These are phyloP conservation scores for Leishmania arabica DNA, from an alignment of 208 protist species.

Conservation along the genomic window DNA sequence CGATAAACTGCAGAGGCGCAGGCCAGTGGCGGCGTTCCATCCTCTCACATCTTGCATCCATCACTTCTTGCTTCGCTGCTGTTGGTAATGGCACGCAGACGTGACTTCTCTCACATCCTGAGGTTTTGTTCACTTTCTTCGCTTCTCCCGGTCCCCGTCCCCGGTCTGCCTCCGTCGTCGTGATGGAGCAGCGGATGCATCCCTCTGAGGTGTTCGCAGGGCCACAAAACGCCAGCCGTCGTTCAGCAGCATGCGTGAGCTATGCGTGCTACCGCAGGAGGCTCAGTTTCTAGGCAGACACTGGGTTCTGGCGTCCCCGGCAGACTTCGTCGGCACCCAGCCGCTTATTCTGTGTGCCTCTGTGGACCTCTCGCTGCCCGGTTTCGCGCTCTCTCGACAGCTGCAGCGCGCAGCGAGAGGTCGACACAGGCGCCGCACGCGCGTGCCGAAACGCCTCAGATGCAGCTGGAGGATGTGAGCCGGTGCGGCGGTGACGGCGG, in stretches of 20 bases:
- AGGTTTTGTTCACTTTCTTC: neutral
- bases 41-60: neutral
- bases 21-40: neutral
- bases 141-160: neutral
- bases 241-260: neutral
- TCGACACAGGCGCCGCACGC: conserved; percentile 6
- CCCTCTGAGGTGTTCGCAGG: neutral
- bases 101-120: neutral
- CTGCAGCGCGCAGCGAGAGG: conserved; percentile 1
- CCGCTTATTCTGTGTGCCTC: conserved; percentile 24
- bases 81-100: neutral
- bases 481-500: neutral
- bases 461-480: conserved; percentile 3
- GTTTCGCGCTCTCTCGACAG: conserved; percentile 16
- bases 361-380: neutral
- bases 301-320: conserved; percentile 30
- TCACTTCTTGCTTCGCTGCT: neutral
- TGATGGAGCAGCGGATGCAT: conserved; percentile 12
- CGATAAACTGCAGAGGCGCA: neutral
- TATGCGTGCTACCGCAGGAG: conserved; percentile 15
- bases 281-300: conserved; percentile 25
- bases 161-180: neutral
- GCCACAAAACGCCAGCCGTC: neutral
- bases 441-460: neutral
- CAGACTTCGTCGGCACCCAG: conserved; percentile 33